phyloP scores from a whole-genome alignment of 1,139 yeast genomes.

The Yamadazyma oceani region DNA sequence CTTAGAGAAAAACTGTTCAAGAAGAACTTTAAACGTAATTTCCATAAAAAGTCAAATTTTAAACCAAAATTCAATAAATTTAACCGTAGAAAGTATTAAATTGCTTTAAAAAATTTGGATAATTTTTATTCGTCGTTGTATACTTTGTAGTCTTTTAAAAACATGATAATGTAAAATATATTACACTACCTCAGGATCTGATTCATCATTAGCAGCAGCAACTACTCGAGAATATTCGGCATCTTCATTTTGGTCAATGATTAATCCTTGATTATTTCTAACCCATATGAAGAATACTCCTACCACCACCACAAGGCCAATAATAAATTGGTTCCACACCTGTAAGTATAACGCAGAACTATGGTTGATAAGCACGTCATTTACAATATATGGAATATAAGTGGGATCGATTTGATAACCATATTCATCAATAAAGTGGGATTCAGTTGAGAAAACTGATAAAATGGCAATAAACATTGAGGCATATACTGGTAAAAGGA shows the following conservation, averaged over 20 bases:
- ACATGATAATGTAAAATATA: background rate
- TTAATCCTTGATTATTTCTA: constrained; percentile 33
- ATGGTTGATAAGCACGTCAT: constrained; percentile 5
- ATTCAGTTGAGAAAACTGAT: background rate
- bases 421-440: constrained; percentile 1
- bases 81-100: constrained; percentile 5
- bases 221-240: constrained; percentile 4
- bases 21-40: constrained; percentile 15
- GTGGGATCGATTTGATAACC: constrained; percentile 4
- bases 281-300: constrained; percentile 37
- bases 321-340: constrained; percentile 17
- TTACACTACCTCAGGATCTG: constrained; percentile 6
- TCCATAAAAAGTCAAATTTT: background rate
- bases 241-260: constrained; percentile 22
- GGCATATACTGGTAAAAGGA: constrained; percentile 28
- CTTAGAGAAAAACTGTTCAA: constrained; percentile 18
- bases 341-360: constrained; percentile 1
- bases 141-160: no score
- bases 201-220: constrained; percentile 6
- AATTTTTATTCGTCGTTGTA: background rate
- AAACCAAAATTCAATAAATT: constrained; percentile 1
- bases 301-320: constrained; percentile 20
- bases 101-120: background rate
- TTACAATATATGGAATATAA: constrained; percentile 2
- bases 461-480: constrained; percentile 9